Conservation (phyloP, 2,329 filamentous ascomycete species). For the Setomelanomma holmii region DNA sequence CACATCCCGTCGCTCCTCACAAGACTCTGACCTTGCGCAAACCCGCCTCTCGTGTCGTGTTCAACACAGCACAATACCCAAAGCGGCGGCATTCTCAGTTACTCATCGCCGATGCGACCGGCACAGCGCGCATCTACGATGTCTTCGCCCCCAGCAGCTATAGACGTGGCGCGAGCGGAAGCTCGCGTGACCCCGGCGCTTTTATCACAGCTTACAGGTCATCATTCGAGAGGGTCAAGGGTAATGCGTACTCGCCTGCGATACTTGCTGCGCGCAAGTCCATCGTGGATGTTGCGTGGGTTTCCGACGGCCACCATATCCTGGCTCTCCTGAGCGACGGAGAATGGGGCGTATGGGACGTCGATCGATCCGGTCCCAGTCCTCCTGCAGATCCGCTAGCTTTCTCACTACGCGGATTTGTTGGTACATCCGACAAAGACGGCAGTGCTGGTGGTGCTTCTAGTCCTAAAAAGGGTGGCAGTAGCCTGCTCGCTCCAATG, state of each 20-base stretch:
- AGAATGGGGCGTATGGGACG: constrained; percentile 62
- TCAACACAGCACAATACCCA: constrained; percentile 62
- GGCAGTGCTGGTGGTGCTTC: constrained; percentile 22
- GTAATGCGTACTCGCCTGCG: constrained; percentile 27
- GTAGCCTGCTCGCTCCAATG: constrained; percentile 55
- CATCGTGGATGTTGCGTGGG: constrained; percentile 58
- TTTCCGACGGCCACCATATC: constrained; percentile 54
- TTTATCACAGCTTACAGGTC: constrained; percentile 45
- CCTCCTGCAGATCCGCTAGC: constrained; percentile 35
- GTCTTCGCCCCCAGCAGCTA: constrained; percentile 51
- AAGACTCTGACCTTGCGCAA: constrained; percentile 57
- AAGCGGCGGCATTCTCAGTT: constrained; percentile 61
- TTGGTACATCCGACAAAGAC: constrained; percentile 38
- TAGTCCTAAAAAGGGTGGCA: constrained; percentile 44
- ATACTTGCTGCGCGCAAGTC: constrained; percentile 53
- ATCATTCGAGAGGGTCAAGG: constrained; percentile 41
- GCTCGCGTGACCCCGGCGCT: constrained; percentile 27
- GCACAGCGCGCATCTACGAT: constrained; percentile 65
- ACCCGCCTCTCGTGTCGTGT: constrained; percentile 59
- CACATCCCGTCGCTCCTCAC: constrained; percentile 51
- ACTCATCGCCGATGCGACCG: constrained; percentile 62
- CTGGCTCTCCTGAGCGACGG: constrained; percentile 58
- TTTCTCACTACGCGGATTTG: constrained; percentile 48
- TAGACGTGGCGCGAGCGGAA: constrained; percentile 26
- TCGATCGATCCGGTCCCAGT: constrained; percentile 46